Evolutionary conservation across 2,329 filamentous ascomycete species (phyloP).

Genomic region (Colletotrichum noveboracense): DNA sequence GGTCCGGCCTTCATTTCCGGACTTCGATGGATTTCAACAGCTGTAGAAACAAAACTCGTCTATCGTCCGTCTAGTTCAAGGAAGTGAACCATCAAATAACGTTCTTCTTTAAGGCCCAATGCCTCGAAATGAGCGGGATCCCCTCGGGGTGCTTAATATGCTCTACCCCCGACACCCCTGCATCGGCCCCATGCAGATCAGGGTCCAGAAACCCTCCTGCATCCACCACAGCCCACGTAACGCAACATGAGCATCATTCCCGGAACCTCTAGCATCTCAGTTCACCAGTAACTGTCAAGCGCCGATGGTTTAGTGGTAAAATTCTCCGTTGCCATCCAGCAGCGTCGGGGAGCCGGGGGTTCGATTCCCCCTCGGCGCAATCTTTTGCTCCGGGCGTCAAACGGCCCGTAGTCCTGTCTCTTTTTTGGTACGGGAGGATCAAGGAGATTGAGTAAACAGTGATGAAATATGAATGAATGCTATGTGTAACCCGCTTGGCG

Average conservation of each 20-base stretch:
- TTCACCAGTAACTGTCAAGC: background rate
- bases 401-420: too few species aligned
- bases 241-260: background rate
- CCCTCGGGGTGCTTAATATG: background rate
- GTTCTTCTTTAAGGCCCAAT: too few species aligned
- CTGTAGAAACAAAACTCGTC: too few species aligned
- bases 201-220: background rate
- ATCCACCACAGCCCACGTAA: background rate
- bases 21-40: too few species aligned
- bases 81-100: too few species aligned
- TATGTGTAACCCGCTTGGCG: background rate
- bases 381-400: background rate
- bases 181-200: background rate
- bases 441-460: background rate
- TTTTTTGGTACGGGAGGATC: background rate
- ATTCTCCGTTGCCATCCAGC: constrained; percentile 10
- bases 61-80: too few species aligned
- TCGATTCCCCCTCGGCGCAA: constrained; percentile 2
- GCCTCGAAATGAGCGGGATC: too few species aligned
- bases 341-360: constrained; percentile 5
- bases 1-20: too few species aligned
- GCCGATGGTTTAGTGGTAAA: constrained; percentile 14
- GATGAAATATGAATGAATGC: background rate
- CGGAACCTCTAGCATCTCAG: fast-evolving
- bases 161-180: background rate